Conservation (phyloP, 1,284 basidiomycete genomes). For the Apiotrichum gracile region DNA sequence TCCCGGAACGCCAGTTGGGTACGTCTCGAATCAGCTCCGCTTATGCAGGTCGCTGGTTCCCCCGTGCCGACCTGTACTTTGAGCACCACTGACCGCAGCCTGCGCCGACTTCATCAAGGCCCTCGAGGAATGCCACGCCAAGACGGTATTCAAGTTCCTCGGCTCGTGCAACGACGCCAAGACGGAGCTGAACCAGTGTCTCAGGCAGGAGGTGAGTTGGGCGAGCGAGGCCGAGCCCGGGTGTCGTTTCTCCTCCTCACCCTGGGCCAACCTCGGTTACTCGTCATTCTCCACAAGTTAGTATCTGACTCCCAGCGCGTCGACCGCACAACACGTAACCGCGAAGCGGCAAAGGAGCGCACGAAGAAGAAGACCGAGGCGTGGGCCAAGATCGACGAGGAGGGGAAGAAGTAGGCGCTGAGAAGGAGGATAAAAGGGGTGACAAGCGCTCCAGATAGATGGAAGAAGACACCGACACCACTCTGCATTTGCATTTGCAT, state of each 20-base stretch:
- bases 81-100: conserved; percentile 18
- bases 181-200: conserved; percentile 63
- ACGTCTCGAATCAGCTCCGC: conserved; percentile 5
- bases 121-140: conserved; percentile 40
- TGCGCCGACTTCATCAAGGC: conserved; percentile 43
- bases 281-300: too few relatives aligned
- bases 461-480: too few relatives aligned
- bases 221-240: background rate
- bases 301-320: conserved; percentile 53
- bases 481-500: too few relatives aligned
- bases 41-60: too few relatives aligned
- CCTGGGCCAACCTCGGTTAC: too few relatives aligned
- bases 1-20: conserved; percentile 40
- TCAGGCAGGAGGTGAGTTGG: conserved; percentile 68
- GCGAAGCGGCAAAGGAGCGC: conserved; percentile 60
- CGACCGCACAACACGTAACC: conserved; percentile 62
- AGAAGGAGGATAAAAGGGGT: too few relatives aligned
- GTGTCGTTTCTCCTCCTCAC: background rate
- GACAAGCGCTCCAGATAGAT: too few relatives aligned
- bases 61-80: too few relatives aligned
- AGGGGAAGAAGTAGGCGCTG: too few relatives aligned
- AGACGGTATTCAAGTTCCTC: conserved; percentile 25
- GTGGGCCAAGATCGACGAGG: conserved; percentile 35
- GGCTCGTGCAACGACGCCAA: conserved; percentile 64
- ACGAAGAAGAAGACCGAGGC: conserved; percentile 41